Base-by-base conservation (phyloP, 2,329 filamentous ascomycete genomes). In the Dactylellina sp. region DNA sequence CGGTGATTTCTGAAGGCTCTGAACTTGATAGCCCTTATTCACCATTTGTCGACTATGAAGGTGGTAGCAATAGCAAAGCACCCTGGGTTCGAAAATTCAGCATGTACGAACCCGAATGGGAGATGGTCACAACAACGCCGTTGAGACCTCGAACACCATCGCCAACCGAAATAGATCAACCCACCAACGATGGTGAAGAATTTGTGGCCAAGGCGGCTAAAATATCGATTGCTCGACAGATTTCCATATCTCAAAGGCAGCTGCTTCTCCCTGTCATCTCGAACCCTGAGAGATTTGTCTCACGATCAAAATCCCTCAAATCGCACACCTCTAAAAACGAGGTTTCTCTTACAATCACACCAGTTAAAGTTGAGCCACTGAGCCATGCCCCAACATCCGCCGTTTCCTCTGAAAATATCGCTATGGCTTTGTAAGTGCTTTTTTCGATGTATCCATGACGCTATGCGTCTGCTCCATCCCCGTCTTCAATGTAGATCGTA, bases 171-270 rank as follows among this genome's bases (percentile, higher is more conserved):
- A 81, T 81, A 4, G 76, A 80, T 5, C 78, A 78, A 64, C 81
- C 81, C 7, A 78, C 80, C 9, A 83, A 84, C 35, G 82, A 84
- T 28, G 59, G 80, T 0, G 82, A 84, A 76, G 79, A 80, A 20
- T 83, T 81, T 5, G 80, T 86, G 12, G 84, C 85, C 75, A 84
- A 84, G 46, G 86, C 88, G 1, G 87, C 89, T 2, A 86, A 89
- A 79, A 83, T 89, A 49, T 89, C 88, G 1, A 90, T 91, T 76
- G 88, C 88, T 0, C 83, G 89, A 0, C 88, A 90, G 79, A 89
- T 91, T 76, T 89, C 86, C 76, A 82, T 90, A 24, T 89, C 87
- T 11, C 89, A 90, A 79, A 83, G 86, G 16, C 84, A 85, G 78
- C 81, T 89, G 75, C 81, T 89, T 16, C 83, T 85, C 52, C 86